Percentiles rank a stretch among this genome's conserved stretches.
These are phyloP conservation scores for Malbranchea zuffiana DNA, from an alignment of 2,329 filamentous ascomycete species.

Conservation along the genomic window DNA sequence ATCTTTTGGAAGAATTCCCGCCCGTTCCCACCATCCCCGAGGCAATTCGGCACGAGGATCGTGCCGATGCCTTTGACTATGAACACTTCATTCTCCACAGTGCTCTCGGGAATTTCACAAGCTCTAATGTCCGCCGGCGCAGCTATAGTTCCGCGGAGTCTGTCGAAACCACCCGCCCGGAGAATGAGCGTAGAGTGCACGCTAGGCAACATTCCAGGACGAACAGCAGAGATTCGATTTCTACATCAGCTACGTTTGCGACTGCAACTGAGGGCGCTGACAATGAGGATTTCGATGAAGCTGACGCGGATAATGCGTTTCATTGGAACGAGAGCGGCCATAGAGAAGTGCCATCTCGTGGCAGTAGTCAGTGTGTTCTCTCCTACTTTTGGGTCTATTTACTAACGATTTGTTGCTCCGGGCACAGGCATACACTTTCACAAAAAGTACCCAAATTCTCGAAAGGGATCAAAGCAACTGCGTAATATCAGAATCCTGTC, in stretches of 20 bases:
- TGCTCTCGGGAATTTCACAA: conserved; percentile 58
- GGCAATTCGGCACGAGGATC: conserved; percentile 73
- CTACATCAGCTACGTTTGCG: conserved; percentile 51
- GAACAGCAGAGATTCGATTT: conserved; percentile 49
- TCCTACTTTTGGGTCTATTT: too few species aligned
- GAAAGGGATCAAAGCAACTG: conserved; percentile 17
- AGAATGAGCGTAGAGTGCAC: conserved; percentile 11
- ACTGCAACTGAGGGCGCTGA: conserved; percentile 47
- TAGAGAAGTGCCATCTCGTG: background rate
- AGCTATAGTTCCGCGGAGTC: conserved; percentile 38
- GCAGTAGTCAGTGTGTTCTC: too few species aligned
- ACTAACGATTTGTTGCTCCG: too few species aligned
- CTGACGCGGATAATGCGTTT: conserved; percentile 30
- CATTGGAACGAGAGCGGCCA: conserved; percentile 29
- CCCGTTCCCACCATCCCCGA: conserved; percentile 36
- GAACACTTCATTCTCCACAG: conserved; percentile 92
- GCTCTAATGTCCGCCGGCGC: conserved; percentile 17
- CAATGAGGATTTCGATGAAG: conserved; percentile 31
- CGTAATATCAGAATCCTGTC: conserved; percentile 14
- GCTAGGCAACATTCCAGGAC: conserved; percentile 33
- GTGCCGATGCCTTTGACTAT: conserved; percentile 91
- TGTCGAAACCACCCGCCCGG: conserved; percentile 39
- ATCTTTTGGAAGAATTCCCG: conserved; percentile 26
- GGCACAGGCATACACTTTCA: too few species aligned
- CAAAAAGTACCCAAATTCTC: too few species aligned